Conservation (phyloP, 176 grass and related monocot species). For the Ensete glaucum region DNA sequence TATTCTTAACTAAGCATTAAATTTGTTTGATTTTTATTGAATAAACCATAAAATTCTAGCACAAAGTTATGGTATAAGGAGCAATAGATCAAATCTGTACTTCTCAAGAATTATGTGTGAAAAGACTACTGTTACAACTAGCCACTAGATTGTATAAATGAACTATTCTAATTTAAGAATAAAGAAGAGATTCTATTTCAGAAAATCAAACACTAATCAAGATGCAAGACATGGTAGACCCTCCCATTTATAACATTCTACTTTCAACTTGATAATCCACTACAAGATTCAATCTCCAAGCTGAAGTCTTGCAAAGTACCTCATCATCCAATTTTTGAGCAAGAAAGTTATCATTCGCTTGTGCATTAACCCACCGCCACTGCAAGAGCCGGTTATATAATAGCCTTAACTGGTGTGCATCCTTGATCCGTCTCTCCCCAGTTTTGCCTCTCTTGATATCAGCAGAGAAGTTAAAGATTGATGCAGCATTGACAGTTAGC, state of each 20-base stretch:
- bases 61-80: background rate
- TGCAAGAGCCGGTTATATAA: constrained; percentile 8
- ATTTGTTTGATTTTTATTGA: background rate
- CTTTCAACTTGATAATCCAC: background rate
- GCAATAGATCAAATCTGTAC: background rate
- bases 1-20: background rate
- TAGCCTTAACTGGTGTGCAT: constrained; percentile 10
- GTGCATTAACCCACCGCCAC: constrained; percentile 13
- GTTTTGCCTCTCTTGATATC: constrained; percentile 1
- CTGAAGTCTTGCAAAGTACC: background rate
- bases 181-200: background rate
- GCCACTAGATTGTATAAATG: background rate
- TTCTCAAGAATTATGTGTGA: no score
- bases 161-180: background rate
- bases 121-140: background rate
- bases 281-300: background rate
- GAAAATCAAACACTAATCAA: background rate
- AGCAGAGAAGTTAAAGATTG: background rate
- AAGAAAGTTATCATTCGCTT: background rate
- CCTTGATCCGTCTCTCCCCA: constrained; percentile 7
- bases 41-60: background rate
- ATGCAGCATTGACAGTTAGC: background rate
- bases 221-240: background rate
- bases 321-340: background rate
- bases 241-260: background rate